Evolutionary conservation across 2,329 filamentous ascomycete genomes (phyloP).

Genomic region (Exophiala dermatitidis): DNA sequence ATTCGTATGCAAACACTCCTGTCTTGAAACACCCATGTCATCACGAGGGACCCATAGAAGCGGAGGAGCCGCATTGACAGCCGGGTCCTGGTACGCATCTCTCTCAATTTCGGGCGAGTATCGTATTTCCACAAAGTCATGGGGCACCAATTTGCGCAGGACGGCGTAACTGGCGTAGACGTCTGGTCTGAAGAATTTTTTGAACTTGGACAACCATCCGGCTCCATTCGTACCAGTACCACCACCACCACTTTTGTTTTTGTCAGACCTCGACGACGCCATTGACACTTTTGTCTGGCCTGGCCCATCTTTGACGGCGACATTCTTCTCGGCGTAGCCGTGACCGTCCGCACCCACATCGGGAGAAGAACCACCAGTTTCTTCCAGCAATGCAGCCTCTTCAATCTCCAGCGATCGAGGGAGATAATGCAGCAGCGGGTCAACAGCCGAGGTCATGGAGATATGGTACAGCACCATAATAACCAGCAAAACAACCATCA

Average conservation of each 20-base stretch:
- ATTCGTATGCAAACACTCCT: slow-evolving; percentile 67
- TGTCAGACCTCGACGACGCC: background rate
- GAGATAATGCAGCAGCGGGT: slow-evolving; percentile 69
- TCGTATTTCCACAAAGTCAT: slow-evolving; percentile 46
- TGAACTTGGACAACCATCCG: slow-evolving; percentile 28
- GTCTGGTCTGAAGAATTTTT: slow-evolving; percentile 67
- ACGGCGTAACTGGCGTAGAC: slow-evolving; percentile 64
- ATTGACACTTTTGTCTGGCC: slow-evolving; percentile 18
- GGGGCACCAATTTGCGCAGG: slow-evolving; percentile 62
- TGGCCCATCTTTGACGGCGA: slow-evolving; percentile 18
- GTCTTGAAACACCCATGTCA: slow-evolving; percentile 62
- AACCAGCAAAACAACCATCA: slow-evolving; percentile 70
- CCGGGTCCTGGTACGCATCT: slow-evolving; percentile 68
- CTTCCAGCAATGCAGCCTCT: slow-evolving; percentile 42
- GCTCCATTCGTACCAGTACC: background rate
- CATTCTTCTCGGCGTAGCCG: slow-evolving; percentile 21
- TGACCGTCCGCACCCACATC: slow-evolving; percentile 1
- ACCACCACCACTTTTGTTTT: background rate
- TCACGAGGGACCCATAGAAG: slow-evolving; percentile 83
- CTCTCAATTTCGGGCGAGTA: slow-evolving; percentile 57
- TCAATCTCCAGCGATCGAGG: slow-evolving; percentile 63
- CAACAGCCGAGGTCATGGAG: slow-evolving; percentile 61
- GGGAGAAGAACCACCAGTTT: slow-evolving; percentile 2
- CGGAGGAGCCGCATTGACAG: slow-evolving; percentile 55
- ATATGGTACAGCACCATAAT: slow-evolving; percentile 72